A percentile compares a stretch with the other conserved stretches of the same genome.
Evolutionary conservation across 305 asterid species (phyloP).

Genomic region (Rubia occidens): DNA sequence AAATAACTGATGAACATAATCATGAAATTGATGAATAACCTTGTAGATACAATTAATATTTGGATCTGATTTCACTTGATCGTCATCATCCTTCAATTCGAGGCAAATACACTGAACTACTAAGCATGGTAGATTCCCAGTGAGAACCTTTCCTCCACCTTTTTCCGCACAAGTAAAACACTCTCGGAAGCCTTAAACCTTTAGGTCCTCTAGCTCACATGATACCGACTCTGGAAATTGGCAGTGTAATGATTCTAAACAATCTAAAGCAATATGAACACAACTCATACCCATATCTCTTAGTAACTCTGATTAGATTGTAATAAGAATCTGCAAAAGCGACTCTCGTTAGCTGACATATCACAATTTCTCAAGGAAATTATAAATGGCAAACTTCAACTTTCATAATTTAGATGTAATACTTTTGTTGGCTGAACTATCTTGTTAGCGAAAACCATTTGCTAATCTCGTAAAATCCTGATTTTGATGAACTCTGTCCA

Average conservation of each 20-base stretch:
- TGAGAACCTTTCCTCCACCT: not conserved
- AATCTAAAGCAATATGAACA: not conserved
- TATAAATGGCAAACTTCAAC: too few species aligned
- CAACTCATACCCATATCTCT: not conserved
- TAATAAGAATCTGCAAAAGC: not conserved
- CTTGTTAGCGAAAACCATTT: too few species aligned
- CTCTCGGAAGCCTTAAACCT: not conserved
- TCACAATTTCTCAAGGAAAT: too few species aligned
- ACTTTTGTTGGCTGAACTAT: too few species aligned
- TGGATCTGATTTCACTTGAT: not conserved
- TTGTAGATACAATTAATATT: not conserved
- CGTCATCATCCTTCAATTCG: not conserved
- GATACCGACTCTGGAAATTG: not conserved
- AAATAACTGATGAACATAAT: not conserved
- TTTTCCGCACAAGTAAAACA: not conserved
- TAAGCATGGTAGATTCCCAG: slow-evolving; percentile 3
- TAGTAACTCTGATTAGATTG: not conserved
- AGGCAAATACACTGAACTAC: not conserved
- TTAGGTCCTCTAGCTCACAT: not conserved
- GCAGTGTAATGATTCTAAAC: not conserved
- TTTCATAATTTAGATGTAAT: too few species aligned
- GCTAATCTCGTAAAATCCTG: too few species aligned
- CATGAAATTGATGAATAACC: not conserved
- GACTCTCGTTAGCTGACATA: too few species aligned
- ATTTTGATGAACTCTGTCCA: too few species aligned